A percentile compares a stretch with the other conserved stretches of the same genome.
These are phyloP conservation scores for Elongisporangium anandrum DNA, from an alignment of 352 stramenopile species.

Conservation along the genomic window DNA sequence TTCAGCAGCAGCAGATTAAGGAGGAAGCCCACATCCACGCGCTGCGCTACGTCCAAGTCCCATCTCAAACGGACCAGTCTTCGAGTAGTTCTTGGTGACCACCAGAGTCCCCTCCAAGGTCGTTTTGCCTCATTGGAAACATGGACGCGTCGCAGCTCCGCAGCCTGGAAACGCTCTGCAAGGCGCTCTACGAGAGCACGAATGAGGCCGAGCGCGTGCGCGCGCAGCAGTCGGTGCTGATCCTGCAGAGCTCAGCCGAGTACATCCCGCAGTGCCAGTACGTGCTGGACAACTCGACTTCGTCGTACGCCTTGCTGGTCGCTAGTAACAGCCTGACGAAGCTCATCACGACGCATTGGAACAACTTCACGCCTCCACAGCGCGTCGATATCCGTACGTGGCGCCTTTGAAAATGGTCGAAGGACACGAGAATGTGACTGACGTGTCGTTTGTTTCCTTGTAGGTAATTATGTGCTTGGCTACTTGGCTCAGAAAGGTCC, in stretches of 20 bases:
- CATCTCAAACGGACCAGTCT: background rate
- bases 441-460: conserved; percentile 23
- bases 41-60: background rate
- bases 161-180: conserved; percentile 78
- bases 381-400: conserved; percentile 91
- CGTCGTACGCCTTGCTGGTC: conserved; percentile 94
- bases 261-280: conserved; percentile 99
- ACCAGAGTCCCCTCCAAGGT: background rate
- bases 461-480: conserved; percentile 96
- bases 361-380: conserved; percentile 82
- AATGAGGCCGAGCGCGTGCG: conserved; percentile 70
- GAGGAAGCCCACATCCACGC: background rate
- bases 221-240: conserved; percentile 80
- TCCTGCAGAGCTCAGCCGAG: conserved; percentile 90
- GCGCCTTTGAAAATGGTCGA: background rate
- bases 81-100: background rate
- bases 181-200: conserved; percentile 69
- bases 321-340: conserved; percentile 96
- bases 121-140: background rate
- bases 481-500: conserved; percentile 96
- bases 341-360: conserved; percentile 97
- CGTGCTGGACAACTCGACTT: conserved; percentile 96
- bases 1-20: background rate
- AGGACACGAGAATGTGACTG: conserved; percentile 2
- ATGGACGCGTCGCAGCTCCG: conserved; percentile 81